phyloP scores from a whole-genome alignment of 1,284 basidiomycete genomes.

The Fereydounia khargensis region DNA sequence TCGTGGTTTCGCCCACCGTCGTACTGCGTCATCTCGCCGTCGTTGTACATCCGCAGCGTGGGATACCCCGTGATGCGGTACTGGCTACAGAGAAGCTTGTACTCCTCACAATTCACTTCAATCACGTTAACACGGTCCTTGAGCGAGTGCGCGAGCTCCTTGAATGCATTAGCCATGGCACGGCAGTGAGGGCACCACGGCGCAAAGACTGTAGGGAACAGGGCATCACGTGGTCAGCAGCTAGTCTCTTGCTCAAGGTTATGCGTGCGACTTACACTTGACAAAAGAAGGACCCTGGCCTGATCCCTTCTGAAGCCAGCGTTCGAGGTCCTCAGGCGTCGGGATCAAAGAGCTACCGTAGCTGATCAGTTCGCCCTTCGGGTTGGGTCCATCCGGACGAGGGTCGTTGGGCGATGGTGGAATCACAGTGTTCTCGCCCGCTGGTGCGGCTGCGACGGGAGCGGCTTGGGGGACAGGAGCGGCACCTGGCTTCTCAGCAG shows the following conservation, averaged over 20 bases:
- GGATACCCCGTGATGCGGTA: conserved; percentile 43
- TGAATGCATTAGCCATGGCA: conserved; percentile 47
- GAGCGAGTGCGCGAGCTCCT: conserved; percentile 31
- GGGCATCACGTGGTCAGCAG: too few species aligned
- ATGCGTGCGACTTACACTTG: conserved; percentile 44
- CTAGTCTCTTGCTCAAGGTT: too few species aligned
- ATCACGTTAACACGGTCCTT: conserved; percentile 47
- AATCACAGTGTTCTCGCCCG: too few species aligned
- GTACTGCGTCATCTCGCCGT: conserved; percentile 41
- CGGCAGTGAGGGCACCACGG: conserved; percentile 56
- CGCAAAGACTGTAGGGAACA: conserved; percentile 49
- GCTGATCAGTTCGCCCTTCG: conserved; percentile 36
- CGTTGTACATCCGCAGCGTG: conserved; percentile 42
- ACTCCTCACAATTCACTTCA: conserved; percentile 50
- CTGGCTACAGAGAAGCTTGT: conserved; percentile 28
- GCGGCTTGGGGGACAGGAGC: conserved; percentile 2
- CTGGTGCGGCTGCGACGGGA: conserved; percentile 4
- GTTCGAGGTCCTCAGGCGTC: conserved; percentile 25
- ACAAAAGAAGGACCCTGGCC: conserved; percentile 49
- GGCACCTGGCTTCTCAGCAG: not conserved
- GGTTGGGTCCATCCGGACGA: conserved; percentile 36
- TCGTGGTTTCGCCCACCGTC: conserved; percentile 39
- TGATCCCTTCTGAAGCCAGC: conserved; percentile 33
- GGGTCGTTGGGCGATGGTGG: conserved; percentile 7
- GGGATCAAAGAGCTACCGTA: conserved; percentile 33